Percentiles rank a stretch among this genome's conserved stretches.
Conservation (phyloP, 2,329 filamentous ascomycete genomes). For the Incumbomyces delicatus region DNA sequence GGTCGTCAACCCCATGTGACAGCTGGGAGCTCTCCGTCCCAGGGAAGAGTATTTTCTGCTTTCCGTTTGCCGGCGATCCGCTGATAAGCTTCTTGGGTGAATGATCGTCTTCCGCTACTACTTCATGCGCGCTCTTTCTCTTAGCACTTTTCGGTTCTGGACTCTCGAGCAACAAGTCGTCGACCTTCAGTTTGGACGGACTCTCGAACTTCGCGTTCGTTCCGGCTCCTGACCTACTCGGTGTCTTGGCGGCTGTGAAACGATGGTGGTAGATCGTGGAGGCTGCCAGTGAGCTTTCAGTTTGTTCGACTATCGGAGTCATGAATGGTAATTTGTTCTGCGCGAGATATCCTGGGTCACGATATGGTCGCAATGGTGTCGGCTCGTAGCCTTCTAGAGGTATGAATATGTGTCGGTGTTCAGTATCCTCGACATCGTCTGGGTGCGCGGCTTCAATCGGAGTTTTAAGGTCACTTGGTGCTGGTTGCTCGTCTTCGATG, state of each 20-base stretch:
- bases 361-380: constrained; percentile 61
- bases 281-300: constrained; percentile 72
- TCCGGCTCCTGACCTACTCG: constrained; percentile 48
- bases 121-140: constrained; percentile 10
- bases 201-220: constrained; percentile 15
- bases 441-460: constrained; percentile 29
- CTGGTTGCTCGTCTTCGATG: constrained; percentile 27
- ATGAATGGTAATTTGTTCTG: constrained; percentile 94
- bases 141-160: constrained; percentile 34
- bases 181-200: constrained; percentile 28
- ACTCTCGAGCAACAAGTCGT: constrained; percentile 52
- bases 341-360: constrained; percentile 67
- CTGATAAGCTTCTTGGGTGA: constrained; percentile 8
- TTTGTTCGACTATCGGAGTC: constrained; percentile 95
- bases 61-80: not conserved
- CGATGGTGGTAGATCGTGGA: constrained; percentile 49
- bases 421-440: constrained; percentile 36
- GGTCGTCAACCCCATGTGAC: not conserved
- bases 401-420: constrained; percentile 61
- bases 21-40: constrained; percentile 1
- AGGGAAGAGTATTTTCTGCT: constrained; percentile 6
- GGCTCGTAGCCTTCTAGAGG: constrained; percentile 80
- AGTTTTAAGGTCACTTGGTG: constrained; percentile 21
- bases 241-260: constrained; percentile 63
- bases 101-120: constrained; percentile 1